Evolutionary conservation across 2,329 filamentous ascomycete species (phyloP).

Genomic region (Colletotrichum lupini): DNA sequence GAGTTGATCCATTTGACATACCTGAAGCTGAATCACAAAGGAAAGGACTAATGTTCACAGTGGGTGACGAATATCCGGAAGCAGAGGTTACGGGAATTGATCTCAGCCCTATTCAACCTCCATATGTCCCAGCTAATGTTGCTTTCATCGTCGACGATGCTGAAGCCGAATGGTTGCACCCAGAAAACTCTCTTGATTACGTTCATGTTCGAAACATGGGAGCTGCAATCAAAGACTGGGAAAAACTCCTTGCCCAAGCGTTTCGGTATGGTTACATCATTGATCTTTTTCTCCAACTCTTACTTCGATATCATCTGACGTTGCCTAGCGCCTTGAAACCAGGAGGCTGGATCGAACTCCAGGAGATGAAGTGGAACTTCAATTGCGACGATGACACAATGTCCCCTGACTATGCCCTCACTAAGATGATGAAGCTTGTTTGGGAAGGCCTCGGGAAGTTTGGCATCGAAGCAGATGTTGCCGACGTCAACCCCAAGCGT

Average conservation of each 20-base stretch:
- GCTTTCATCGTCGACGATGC: slow-evolving; percentile 57
- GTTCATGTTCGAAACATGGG: slow-evolving; percentile 52
- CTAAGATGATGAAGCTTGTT: slow-evolving; percentile 51
- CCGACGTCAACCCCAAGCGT: slow-evolving; percentile 59
- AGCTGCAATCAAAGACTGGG: slow-evolving; percentile 47
- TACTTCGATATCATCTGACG: background rate
- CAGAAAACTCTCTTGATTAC: slow-evolving; percentile 54
- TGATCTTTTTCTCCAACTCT: background rate
- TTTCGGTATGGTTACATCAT: slow-evolving; percentile 44
- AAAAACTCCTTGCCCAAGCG: slow-evolving; percentile 55
- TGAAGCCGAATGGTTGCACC: slow-evolving; percentile 51
- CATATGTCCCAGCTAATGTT: slow-evolving; percentile 58
- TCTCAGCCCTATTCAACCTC: slow-evolving; percentile 28
- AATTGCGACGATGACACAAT: slow-evolving; percentile 55
- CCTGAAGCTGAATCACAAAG: rapidly evolving
- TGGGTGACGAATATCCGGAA: slow-evolving; percentile 40
- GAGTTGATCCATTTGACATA: slow-evolving; percentile 28
- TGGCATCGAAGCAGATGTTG: slow-evolving; percentile 58
- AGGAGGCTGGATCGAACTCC: slow-evolving; percentile 55
- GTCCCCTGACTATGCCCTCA: slow-evolving; percentile 34
- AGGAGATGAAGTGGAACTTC: slow-evolving; percentile 53
- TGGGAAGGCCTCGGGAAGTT: slow-evolving; percentile 64
- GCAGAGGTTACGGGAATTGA: slow-evolving; percentile 13
- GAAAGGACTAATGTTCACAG: slow-evolving; percentile 8
- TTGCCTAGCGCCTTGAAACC: slow-evolving; percentile 47